Conservation (phyloP, 805 yeast genomes). For the Vanderwaltozyma yarrowii region DNA sequence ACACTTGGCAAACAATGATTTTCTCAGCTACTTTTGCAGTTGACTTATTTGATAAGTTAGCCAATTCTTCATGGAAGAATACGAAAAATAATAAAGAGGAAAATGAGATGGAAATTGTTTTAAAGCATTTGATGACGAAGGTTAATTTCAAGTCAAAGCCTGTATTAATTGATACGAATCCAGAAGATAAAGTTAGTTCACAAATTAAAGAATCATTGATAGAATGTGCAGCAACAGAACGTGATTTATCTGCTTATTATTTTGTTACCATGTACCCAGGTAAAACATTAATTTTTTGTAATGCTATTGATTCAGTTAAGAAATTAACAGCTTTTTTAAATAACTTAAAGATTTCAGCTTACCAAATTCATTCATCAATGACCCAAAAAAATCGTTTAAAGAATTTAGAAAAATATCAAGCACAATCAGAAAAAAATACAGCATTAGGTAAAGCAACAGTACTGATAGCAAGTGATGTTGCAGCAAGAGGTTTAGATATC, state of each 20-base stretch:
- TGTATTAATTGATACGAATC: conserved; percentile 71
- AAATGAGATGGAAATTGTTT: conserved; percentile 44
- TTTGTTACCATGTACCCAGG: conserved; percentile 83
- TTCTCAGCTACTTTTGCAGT: conserved; percentile 89
- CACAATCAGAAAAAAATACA: conserved; percentile 31
- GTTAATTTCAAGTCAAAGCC: conserved; percentile 68
- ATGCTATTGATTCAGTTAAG: conserved; percentile 91
- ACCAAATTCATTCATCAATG: conserved; percentile 89
- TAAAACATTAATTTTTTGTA: conserved; percentile 80
- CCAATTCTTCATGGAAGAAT: conserved; percentile 29
- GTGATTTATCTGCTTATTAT: conserved; percentile 85
- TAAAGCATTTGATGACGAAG: conserved; percentile 55
- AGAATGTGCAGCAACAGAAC: conserved; percentile 82
- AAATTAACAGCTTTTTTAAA: conserved; percentile 68
- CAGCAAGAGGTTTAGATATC: conserved; percentile 95
- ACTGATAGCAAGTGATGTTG: conserved; percentile 90
- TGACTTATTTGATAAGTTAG: conserved; percentile 70
- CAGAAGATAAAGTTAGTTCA: conserved; percentile 66
- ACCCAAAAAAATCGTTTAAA: conserved; percentile 85
- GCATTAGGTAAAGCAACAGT: conserved; percentile 47
- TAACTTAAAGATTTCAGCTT: conserved; percentile 54
- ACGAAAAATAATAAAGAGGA: conserved; percentile 16
- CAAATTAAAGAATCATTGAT: conserved; percentile 75
- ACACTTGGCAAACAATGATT: conserved; percentile 74
- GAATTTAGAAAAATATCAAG: conserved; percentile 57